A percentile compares a stretch with the other conserved stretches of the same genome.
Evolutionary conservation across 1,284 basidiomycete species (phyloP).

Genomic region (Neonothopanus nambi): DNA sequence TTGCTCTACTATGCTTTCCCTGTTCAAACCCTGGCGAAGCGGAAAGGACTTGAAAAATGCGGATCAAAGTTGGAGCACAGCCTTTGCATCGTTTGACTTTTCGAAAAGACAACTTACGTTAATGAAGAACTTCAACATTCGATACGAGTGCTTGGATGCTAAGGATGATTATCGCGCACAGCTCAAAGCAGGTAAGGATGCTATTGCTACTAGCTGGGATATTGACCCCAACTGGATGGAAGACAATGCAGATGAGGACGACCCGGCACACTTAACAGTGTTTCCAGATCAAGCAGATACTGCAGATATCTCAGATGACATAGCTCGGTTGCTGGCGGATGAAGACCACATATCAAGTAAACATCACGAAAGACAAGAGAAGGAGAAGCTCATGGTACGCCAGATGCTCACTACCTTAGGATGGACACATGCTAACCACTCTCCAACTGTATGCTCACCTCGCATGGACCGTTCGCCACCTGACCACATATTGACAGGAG

Average conservation of each 20-base stretch:
- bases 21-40: constrained; percentile 20
- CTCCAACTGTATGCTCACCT: no score
- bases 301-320: no score
- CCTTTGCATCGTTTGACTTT: constrained; percentile 7
- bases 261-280: no score
- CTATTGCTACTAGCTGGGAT: background rate
- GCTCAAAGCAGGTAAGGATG: background rate
- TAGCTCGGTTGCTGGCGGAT: no score
- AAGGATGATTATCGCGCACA: background rate
- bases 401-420: no score
- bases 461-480: no score
- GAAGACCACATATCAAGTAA: no score
- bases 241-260: background rate
- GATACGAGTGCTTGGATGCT: constrained; percentile 3
- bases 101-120: background rate
- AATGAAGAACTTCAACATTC: background rate
- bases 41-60: constrained; percentile 18
- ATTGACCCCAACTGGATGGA: background rate
- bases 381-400: no score
- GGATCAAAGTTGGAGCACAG: constrained; percentile 18
- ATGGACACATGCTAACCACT: no score
- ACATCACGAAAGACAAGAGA: no score
- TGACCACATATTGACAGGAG: no score
- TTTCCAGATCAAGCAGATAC: background rate
- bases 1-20: constrained; percentile 4